Evolutionary conservation across 2,329 filamentous ascomycete genomes (phyloP).

Genomic region (Seiridium cupressi): DNA sequence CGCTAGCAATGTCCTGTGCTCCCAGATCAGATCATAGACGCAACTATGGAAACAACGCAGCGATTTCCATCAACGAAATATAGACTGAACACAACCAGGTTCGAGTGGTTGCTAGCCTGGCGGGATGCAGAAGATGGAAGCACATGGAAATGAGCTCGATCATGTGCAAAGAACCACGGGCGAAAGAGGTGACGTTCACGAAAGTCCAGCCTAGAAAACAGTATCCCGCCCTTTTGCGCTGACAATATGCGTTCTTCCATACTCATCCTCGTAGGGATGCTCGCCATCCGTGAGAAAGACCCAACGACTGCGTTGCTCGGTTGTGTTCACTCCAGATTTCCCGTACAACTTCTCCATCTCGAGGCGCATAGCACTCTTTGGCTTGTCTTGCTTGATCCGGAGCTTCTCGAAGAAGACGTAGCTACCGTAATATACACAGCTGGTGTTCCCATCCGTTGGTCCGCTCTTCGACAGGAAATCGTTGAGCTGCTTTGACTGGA

Average conservation of each 20-base stretch:
- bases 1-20: no score
- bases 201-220: neutral
- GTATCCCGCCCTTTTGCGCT: neutral
- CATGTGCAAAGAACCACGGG: no score
- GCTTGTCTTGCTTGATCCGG: slow-evolving; percentile 47
- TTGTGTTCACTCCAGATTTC: slow-evolving; percentile 22
- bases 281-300: slow-evolving; percentile 10
- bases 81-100: no score
- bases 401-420: slow-evolving; percentile 62
- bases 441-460: slow-evolving; percentile 44
- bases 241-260: slow-evolving; percentile 13
- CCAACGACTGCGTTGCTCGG: neutral
- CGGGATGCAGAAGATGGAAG: no score
- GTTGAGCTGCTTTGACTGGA: slow-evolving; percentile 42
- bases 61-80: no score
- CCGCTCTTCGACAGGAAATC: slow-evolving; percentile 52
- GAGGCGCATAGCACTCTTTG: slow-evolving; percentile 47
- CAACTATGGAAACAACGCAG: no score
- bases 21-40: no score
- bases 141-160: no score
- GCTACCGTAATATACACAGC: slow-evolving; percentile 47
- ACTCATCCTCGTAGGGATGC: slow-evolving; percentile 12
- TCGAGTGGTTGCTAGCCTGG: no score
- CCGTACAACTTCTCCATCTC: slow-evolving; percentile 46
- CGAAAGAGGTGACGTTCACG: no score